Conservation (phyloP, 2,329 filamentous ascomycete genomes). For the Coniochaeta pulveracea region DNA sequence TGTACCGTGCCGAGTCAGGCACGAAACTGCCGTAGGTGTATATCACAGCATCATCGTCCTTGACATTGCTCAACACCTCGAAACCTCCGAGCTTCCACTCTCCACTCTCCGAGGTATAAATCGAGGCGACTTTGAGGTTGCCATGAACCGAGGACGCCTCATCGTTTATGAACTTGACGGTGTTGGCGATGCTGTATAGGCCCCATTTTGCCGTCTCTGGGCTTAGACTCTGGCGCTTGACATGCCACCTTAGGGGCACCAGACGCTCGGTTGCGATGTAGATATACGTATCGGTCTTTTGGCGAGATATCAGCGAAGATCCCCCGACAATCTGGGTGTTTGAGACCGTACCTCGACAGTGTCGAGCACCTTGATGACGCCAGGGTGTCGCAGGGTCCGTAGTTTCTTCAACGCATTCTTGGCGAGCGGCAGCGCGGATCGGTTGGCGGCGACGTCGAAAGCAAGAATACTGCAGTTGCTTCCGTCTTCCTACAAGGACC, state of each 20-base stretch:
- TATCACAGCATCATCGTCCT: slow-evolving; percentile 88
- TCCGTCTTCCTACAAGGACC: slow-evolving; percentile 62
- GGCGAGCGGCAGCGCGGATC: slow-evolving; percentile 71
- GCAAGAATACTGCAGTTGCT: slow-evolving; percentile 95
- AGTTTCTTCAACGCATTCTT: slow-evolving; percentile 92
- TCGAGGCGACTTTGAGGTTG: slow-evolving; percentile 69
- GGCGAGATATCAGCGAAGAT: slow-evolving; percentile 5
- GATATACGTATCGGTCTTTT: slow-evolving; percentile 81
- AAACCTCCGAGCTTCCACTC: slow-evolving; percentile 97
- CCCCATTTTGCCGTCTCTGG: slow-evolving; percentile 97
- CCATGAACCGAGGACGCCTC: slow-evolving; percentile 90
- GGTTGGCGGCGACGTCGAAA: slow-evolving; percentile 79
- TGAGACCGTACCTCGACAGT: slow-evolving; percentile 63
- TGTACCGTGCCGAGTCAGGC: slow-evolving; percentile 74
- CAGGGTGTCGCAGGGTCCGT: slow-evolving; percentile 84
- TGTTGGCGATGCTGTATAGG: slow-evolving; percentile 75
- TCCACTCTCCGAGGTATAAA: slow-evolving; percentile 91
- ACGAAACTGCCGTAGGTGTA: slow-evolving; percentile 86
- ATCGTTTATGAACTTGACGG: slow-evolving; percentile 89
- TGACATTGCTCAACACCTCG: slow-evolving; percentile 86
- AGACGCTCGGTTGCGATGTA: slow-evolving; percentile 93
- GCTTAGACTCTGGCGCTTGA: slow-evolving; percentile 75
- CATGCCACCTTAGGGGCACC: slow-evolving; percentile 78
- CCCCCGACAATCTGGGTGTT: background rate
- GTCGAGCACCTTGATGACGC: slow-evolving; percentile 87